Evolutionary conservation across 352 stramenopile species (phyloP).

Genomic region (Hyaloperonospora brassicae): DNA sequence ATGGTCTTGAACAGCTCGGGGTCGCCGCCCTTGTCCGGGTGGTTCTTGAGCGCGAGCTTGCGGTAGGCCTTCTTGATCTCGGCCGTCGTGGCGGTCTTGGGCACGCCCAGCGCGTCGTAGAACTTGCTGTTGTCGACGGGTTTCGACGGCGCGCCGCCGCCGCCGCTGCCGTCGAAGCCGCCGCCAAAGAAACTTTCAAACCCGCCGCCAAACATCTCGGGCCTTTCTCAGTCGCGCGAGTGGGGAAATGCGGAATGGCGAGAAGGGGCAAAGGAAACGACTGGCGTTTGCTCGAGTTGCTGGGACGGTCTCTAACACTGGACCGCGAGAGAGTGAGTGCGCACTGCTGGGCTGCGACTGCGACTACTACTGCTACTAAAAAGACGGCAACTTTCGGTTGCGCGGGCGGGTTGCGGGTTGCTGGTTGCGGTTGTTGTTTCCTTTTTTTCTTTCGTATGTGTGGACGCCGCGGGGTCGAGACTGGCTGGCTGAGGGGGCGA

Average conservation of each 20-base stretch:
- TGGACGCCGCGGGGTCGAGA: slow-evolving; percentile 27
- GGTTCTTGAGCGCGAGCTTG: slow-evolving; percentile 90
- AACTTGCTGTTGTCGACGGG: slow-evolving; percentile 83
- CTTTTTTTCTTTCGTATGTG: too few relatives aligned
- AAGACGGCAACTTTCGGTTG: too few relatives aligned
- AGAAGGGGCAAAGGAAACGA: too few relatives aligned
- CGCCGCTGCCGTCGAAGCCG: slow-evolving; percentile 48
- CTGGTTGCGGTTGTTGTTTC: too few relatives aligned
- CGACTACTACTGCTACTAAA: too few relatives aligned
- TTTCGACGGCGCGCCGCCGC: slow-evolving; percentile 38
- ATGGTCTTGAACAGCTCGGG: slow-evolving; percentile 93
- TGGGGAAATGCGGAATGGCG: too few relatives aligned
- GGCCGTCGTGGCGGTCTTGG: slow-evolving; percentile 70
- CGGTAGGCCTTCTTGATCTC: slow-evolving; percentile 90
- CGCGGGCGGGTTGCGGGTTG: too few relatives aligned
- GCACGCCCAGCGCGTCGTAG: slow-evolving; percentile 82
- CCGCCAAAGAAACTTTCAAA: slow-evolving; percentile 85
- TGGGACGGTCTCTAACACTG: too few relatives aligned
- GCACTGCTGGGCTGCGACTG: too few relatives aligned
- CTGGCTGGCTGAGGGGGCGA: slow-evolving; percentile 15
- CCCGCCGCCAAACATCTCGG: slow-evolving; percentile 72
- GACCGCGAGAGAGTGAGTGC: too few relatives aligned
- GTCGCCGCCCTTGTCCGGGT: slow-evolving; percentile 98
- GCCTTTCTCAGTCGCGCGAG: too few relatives aligned
- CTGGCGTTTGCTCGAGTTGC: too few relatives aligned